Evolutionary conservation across 495 filamentous ascomycete genomes (phyloP), one percentile per base, ranked within the genome.

Genomic region (Talaromyces nanjingensis): DNA sequence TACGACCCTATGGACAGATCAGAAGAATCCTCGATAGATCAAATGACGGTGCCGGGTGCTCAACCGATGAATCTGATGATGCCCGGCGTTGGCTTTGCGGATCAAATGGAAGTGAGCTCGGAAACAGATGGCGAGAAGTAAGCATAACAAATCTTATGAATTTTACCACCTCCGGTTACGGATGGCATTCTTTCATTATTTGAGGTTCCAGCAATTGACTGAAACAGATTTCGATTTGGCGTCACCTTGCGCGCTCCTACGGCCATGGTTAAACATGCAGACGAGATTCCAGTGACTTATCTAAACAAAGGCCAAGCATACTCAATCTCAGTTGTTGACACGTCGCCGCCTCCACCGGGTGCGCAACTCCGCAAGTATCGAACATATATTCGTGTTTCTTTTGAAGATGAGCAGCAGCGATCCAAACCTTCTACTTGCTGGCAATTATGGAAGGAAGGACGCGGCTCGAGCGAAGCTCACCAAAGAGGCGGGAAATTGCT

Each of bases 251-350:
- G 96, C 71, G 94, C 93, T 1, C 91, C 92, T 14, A 97, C 93
- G 2, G 93, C 93, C n/a, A 98, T 97, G 93, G 86, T 96, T 67
- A 96, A 89, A 70, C 83, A 89, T 65, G 71, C 84, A 3, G 87
- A 91, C 55, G 94, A 97, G 70, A 93, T 97, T 49, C 94, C 94
- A 0, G 85, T 98, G 14, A 96, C 92, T 0, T 98, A 98, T 72
- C 84, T 98, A 14, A 98, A 98, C 73, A 98, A 98, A 75, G 93
- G 93, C 8, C 93, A 98, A 75, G 88, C 90, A 22, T 98, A 98
- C 73, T 85, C 86, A 1, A 72, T 98, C 2, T 86, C 87, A 1
- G 82, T 98, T 37, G 75, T 88, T 42, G 94, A 98, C 71, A 73
- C 72, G 8, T 71, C 73, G 1, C 82, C 82, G 4, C 77, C 72